Base-by-base conservation (phyloP, 495 filamentous ascomycete genomes). In the Cudoniella acicularis region DNA sequence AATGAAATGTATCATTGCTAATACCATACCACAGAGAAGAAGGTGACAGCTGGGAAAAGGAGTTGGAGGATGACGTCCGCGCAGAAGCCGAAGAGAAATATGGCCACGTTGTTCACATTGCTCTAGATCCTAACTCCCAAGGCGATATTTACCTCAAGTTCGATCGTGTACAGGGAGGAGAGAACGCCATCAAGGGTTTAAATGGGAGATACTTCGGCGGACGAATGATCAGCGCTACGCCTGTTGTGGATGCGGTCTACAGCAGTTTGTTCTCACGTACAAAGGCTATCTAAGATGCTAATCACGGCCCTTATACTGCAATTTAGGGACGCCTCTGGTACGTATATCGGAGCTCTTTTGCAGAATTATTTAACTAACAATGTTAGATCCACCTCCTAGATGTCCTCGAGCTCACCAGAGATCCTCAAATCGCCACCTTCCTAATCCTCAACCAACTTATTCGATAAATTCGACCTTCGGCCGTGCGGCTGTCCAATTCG, bases 111-210 rank as follows among this genome's bases (percentile, higher is more conserved):
- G 91, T 97, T 77, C 95, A 99, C 84, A 96, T 97, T 76, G 81
- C 90, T 69, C 77, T 97, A 78, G 93, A 97, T 82, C 83, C 90
- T 62, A 96, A 94, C 72, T 91, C 89, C 53, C 83, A 89, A 70
- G 95, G 95, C 75, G 95, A 98, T 68, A 93, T 99, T 67, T 99
- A 96, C 73, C 83, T 98, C 69, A 98, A 98, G 73, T 99, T 98
- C 71, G 90, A 96, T 75, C 87, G 90, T 60, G 90, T 97, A 56
- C 83, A 90, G 65, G 94, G 92, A 55, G 95, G 93, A 67, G 89
- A 96, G 70, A 98, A 97, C 64, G 94, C 95, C 57, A 92, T 96
- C 78, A 94, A 96, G 71, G 95, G 95, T 60, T 80, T 99, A 54
- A 99, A 98, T 71, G 95, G 95, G 47, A 86, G 95, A 63, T 96